A percentile compares a stretch with the other conserved stretches of the same genome.
Evolutionary conservation across 2,329 filamentous ascomycete species (phyloP).

Genomic region (Tolypocladium endophyticum): DNA sequence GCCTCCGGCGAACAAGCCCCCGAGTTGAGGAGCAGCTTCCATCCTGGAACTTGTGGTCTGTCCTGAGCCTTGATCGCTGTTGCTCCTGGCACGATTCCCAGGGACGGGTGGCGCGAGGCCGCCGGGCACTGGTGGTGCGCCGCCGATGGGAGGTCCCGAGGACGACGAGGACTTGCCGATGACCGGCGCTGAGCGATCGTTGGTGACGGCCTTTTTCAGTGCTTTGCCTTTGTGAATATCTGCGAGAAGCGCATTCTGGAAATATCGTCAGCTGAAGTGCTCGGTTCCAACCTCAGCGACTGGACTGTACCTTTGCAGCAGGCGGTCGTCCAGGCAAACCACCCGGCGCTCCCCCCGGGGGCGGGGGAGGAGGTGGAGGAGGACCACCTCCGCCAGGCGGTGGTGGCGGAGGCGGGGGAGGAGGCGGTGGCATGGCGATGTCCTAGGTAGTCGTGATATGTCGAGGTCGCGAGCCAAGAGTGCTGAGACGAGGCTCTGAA

Average conservation of each 20-base stretch:
- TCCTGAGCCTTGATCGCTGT: conserved; percentile 60
- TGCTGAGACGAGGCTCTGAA: not conserved
- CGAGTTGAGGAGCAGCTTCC: conserved; percentile 67
- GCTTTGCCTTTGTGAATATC: conserved; percentile 76
- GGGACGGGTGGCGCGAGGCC: conserved; percentile 64
- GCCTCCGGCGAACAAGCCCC: conserved; percentile 79
- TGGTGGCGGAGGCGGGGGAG: conserved; percentile 63
- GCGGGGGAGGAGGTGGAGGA: conserved; percentile 52
- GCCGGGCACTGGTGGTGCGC: conserved; percentile 66
- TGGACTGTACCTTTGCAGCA: conserved; percentile 46
- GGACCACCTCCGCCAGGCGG: conserved; percentile 52
- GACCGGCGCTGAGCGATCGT: conserved; percentile 79
- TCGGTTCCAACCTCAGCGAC: not conserved
- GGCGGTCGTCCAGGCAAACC: conserved; percentile 48
- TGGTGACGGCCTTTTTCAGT: conserved; percentile 80
- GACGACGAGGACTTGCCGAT: conserved; percentile 29
- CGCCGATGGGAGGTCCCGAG: conserved; percentile 53
- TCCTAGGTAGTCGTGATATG: not conserved
- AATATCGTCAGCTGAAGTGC: conserved; percentile 4
- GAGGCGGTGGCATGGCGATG: conserved; percentile 35
- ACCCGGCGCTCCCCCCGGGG: conserved; percentile 30
- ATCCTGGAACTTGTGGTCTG: conserved; percentile 29
- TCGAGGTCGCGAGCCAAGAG: conserved; percentile 1
- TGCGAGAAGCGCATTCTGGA: conserved; percentile 70
- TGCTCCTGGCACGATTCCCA: conserved; percentile 64